Base-by-base conservation (phyloP, 2,329 filamentous ascomycete genomes). In the Botrytis cinerea region DNA sequence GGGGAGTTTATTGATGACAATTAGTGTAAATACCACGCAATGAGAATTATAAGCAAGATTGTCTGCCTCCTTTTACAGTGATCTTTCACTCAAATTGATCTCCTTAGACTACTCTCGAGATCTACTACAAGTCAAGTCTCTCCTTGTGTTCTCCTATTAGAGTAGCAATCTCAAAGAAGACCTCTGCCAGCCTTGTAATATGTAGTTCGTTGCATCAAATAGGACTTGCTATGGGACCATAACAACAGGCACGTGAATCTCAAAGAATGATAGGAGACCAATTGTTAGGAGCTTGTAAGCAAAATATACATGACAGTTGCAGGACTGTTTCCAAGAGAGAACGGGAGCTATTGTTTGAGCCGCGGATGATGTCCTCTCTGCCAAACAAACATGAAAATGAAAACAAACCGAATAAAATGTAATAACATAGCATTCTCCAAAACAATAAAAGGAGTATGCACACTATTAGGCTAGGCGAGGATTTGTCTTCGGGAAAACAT, bases 1-100 rank as follows among this genome's bases (percentile, higher is more conserved):
- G 70, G 66, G 73, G 71, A 70, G 38, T 59, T 32, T 70, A 51
- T 69, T 43, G 66, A 46, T 59, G 51, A 57, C 71, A 46, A 63
- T 63, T 73, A 73, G 28, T 79, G 77, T 78, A 79, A 64, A 79
- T 79, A 79, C 74, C 62, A 74, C 74, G 63, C 54, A 74, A 71
- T 71, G 74, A 71, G 32, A 74, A 75, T 32, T 73, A 74, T 40
- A 35, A 63, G 32, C 25, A 64, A 51, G 32, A 51, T 20, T 28
- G 12, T 57, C 66, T 43, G 2, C 38, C 38, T 43, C 25, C 20
- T 69, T 32, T 35, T 43, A 70, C 57, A 32, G 35, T 45, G 18
- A 69, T 43, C 16, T 28, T 43, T 20, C 38, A 20, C n/a, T 22
- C 32, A 45, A 25, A 57, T 32, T 57, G 35, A 43, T 12, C 40